These are phyloP conservation scores for Gastrolobium villosum DNA, from an alignment of 306 rosid species.

Conservation along the genomic window DNA sequence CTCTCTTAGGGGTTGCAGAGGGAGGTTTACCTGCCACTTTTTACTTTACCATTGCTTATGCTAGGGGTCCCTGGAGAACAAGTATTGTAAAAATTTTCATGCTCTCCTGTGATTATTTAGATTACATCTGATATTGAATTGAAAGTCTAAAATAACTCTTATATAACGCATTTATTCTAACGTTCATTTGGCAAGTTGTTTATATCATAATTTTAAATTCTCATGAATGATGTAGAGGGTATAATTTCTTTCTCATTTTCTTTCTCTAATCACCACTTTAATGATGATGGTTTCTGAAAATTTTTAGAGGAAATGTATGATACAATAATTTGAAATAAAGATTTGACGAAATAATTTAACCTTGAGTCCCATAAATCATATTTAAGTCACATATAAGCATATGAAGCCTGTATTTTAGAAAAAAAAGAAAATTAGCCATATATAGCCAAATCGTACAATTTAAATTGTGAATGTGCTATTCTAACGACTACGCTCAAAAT, in stretches of 20 bases:
- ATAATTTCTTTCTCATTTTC: neutral
- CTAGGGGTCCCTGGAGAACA: conserved; percentile 28
- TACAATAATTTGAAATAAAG: too few species aligned
- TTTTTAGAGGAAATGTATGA: too few species aligned
- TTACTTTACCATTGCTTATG: conserved; percentile 12
- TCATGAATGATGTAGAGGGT: neutral
- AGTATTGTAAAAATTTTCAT: conserved; percentile 30
- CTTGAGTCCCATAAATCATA: too few species aligned
- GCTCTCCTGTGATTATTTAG: conserved; percentile 41
- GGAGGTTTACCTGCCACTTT: conserved; percentile 4
- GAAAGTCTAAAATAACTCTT: neutral
- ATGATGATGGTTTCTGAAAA: too few species aligned
- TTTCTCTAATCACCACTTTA: neutral
- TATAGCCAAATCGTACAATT: too few species aligned
- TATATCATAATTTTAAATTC: neutral
- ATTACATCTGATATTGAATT: conserved; percentile 1
- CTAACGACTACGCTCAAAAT: too few species aligned
- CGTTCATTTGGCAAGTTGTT: neutral
- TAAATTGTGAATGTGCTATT: too few species aligned
- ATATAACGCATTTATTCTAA: neutral
- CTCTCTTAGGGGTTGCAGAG: neutral
- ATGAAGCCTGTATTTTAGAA: too few species aligned
- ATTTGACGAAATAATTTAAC: too few species aligned
- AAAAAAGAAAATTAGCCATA: too few species aligned
- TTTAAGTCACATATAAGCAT: too few species aligned